Conservation (phyloP, 2,329 filamentous ascomycete species). For the Penicillium sp. region DNA sequence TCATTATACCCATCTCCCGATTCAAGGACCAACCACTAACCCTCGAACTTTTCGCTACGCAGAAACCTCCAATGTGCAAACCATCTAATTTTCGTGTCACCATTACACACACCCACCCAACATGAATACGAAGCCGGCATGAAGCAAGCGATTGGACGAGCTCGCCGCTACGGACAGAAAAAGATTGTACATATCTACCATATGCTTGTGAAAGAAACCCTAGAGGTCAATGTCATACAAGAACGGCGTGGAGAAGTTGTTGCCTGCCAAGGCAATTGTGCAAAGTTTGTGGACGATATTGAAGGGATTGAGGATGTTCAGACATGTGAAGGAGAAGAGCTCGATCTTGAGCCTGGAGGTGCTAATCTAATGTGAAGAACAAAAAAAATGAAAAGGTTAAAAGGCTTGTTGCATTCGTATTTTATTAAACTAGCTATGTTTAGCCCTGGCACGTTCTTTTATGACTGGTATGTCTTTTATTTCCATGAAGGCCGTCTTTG, state of each 20-base stretch:
- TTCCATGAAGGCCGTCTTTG: no score
- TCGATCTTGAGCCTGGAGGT: no score
- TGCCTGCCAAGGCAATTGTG: neutral
- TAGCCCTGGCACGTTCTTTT: no score
- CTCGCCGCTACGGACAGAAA: conserved; percentile 58
- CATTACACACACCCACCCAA: conserved; percentile 51
- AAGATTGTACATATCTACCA: conserved; percentile 60
- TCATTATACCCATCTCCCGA: neutral
- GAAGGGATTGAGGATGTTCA: neutral
- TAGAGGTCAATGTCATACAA: conserved; percentile 49
- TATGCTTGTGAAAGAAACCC: conserved; percentile 43
- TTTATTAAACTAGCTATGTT: no score
- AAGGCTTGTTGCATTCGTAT: no score
- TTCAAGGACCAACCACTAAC: conserved; percentile 7
- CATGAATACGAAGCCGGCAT: conserved; percentile 59
- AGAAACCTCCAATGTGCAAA: conserved; percentile 65
- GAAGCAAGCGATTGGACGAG: conserved; percentile 64
- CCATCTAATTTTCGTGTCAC: conserved; percentile 64
- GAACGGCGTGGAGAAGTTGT: conserved; percentile 2
- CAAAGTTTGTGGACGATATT: neutral
- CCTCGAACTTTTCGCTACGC: neutral
- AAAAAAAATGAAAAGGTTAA: no score
- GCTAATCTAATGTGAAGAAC: no score
- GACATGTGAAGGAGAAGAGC: no score
- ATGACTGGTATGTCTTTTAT: no score